These are phyloP conservation scores for Alternaria solani DNA, from an alignment of 2,329 filamentous ascomycete species.

Conservation along the genomic window DNA sequence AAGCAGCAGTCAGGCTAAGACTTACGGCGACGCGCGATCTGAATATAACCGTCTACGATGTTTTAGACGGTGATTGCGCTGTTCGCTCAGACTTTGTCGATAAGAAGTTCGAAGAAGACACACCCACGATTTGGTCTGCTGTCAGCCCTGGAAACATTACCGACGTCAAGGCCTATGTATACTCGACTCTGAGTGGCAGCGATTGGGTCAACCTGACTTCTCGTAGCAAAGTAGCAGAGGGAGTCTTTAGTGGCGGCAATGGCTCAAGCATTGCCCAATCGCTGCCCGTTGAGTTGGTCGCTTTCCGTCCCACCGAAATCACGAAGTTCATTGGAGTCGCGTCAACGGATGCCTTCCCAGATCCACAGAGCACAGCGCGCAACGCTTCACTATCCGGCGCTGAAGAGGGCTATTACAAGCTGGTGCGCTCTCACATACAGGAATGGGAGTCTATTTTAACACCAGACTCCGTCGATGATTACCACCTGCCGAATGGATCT, in stretches of 20 bases:
- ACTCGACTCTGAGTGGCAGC: slow-evolving; percentile 61
- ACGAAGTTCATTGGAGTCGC: slow-evolving; percentile 74
- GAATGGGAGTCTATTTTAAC: slow-evolving; percentile 71
- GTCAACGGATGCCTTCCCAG: slow-evolving; percentile 71
- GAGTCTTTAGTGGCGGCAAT: slow-evolving; percentile 61
- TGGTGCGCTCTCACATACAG: slow-evolving; percentile 64
- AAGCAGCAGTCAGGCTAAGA: slow-evolving; percentile 67
- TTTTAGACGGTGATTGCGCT: slow-evolving; percentile 73
- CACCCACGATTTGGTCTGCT: slow-evolving; percentile 67
- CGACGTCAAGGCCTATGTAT: slow-evolving; percentile 69
- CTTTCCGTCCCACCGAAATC: slow-evolving; percentile 63
- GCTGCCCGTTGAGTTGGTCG: slow-evolving; percentile 61
- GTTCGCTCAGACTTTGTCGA: slow-evolving; percentile 67
- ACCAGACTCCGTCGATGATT: slow-evolving; percentile 69
- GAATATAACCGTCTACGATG: slow-evolving; percentile 69
- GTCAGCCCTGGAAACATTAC: slow-evolving; percentile 69
- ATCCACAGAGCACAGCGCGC: slow-evolving; percentile 64
- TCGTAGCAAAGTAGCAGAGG: slow-evolving; percentile 56
- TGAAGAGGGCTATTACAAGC: slow-evolving; percentile 62
- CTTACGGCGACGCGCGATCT: slow-evolving; percentile 63
- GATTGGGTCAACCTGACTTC: slow-evolving; percentile 54
- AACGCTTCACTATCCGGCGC: slow-evolving; percentile 62
- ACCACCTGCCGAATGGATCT: slow-evolving; percentile 63
- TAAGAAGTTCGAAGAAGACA: slow-evolving; percentile 63
- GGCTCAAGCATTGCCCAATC: slow-evolving; percentile 71